Percentiles rank a stretch among this genome's conserved stretches.
Evolutionary conservation across 1,139 yeast species (phyloP).

Genomic region (Hyphopichia buzzinii): DNA sequence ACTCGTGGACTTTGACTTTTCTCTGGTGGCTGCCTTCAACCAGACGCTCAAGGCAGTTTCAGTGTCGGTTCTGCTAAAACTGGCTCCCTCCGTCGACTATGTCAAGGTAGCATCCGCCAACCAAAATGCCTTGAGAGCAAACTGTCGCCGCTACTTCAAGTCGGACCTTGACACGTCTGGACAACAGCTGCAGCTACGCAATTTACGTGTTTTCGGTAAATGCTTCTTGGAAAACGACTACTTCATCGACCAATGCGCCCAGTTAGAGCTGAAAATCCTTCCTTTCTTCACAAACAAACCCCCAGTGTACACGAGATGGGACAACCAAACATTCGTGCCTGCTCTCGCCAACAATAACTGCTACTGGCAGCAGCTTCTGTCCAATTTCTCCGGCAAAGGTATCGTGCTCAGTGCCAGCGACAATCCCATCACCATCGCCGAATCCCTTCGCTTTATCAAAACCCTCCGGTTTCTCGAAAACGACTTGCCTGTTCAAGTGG

Average conservation of each 20-base stretch:
- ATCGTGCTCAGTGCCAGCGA: slow-evolving; percentile 24
- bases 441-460: slow-evolving; percentile 20
- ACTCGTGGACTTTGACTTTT: no score
- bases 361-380: slow-evolving; percentile 16
- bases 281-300: slow-evolving; percentile 1
- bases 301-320: slow-evolving; percentile 2
- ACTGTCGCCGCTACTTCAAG: not conserved
- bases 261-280: not conserved
- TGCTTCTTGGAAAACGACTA: not conserved
- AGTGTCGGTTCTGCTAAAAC: no score
- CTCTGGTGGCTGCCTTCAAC: no score
- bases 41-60: no score
- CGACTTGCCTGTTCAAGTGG: slow-evolving; percentile 25
- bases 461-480: slow-evolving; percentile 26
- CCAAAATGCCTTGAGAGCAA: not conserved
- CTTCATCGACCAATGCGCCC: not conserved
- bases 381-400: slow-evolving; percentile 21
- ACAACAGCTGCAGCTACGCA: not conserved
- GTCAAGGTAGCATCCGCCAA: no score
- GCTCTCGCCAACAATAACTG: slow-evolving; percentile 1
- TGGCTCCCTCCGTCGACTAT: no score
- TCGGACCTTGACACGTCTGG: not conserved
- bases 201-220: not conserved
- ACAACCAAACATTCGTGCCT: not conserved
- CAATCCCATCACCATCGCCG: slow-evolving; percentile 14